Evolutionary conservation across 202 grass and related monocot genomes (phyloP).

Genomic region (Panicum hallii): DNA sequence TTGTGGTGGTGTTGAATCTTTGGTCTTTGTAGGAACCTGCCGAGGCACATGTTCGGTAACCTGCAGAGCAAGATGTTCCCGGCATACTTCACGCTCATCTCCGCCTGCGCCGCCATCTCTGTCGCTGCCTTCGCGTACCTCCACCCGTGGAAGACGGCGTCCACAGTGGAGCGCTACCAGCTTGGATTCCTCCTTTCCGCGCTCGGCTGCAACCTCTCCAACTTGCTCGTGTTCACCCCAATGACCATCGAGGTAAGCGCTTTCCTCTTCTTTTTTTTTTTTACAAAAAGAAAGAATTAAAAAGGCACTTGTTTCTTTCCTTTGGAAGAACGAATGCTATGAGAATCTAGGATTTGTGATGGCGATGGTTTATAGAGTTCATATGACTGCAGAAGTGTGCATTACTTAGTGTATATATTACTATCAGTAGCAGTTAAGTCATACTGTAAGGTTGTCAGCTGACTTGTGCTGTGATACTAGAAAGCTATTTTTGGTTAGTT

Average conservation of each 20-base stretch:
- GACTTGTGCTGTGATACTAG: background rate
- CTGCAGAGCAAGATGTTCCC: conserved; percentile 87
- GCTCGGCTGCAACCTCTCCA: conserved; percentile 86
- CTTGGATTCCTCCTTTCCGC: conserved; percentile 85
- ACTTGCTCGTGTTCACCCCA: conserved; percentile 94
- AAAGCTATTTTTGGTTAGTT: conserved; percentile 20
- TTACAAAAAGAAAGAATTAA: background rate
- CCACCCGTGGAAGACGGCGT: conserved; percentile 69
- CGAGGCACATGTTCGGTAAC: conserved; percentile 82
- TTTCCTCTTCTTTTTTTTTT: background rate
- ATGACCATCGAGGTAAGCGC: conserved; percentile 86
- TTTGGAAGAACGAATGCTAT: background rate
- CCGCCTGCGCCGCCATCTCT: conserved; percentile 63
- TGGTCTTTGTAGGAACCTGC: conserved; percentile 59
- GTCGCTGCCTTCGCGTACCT: conserved; percentile 74
- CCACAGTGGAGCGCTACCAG: conserved; percentile 79
- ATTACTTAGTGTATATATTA: background rate
- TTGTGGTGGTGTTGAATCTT: background rate
- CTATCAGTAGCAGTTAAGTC: background rate
- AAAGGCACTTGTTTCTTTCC: background rate
- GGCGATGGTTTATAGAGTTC: background rate
- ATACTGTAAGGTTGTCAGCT: background rate
- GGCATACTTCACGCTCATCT: conserved; percentile 76
- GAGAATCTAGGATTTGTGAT: conserved; percentile 8
- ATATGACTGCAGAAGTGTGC: background rate